phyloP scores from a whole-genome alignment of 805 yeast genomes.

The Ogataea minuta region DNA sequence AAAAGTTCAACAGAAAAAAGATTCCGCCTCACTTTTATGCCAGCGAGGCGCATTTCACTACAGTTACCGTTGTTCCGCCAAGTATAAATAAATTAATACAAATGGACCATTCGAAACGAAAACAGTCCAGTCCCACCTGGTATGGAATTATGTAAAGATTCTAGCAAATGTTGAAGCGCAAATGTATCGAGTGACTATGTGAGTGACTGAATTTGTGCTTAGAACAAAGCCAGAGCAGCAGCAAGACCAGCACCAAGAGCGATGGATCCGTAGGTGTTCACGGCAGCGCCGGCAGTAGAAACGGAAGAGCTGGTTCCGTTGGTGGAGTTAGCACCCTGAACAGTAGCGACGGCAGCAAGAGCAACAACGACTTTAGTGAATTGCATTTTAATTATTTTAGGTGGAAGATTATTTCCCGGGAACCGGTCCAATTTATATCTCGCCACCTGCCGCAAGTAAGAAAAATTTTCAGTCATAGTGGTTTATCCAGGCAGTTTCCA shows the following conservation, averaged over 20 bases:
- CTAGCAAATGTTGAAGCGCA: slow-evolving; percentile 12
- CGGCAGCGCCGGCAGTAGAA: slow-evolving; percentile 42
- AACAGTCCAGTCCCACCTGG: slow-evolving; percentile 12
- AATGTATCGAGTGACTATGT: slow-evolving; percentile 2
- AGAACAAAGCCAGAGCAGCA: slow-evolving; percentile 61
- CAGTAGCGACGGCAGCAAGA: slow-evolving; percentile 69
- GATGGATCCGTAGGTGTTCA: slow-evolving; percentile 59
- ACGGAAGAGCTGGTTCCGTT: slow-evolving; percentile 36
- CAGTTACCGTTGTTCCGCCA: slow-evolving; percentile 5
- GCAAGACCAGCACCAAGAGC: slow-evolving; percentile 82
- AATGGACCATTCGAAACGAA: slow-evolving; percentile 7
- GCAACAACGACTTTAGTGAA: slow-evolving; percentile 66
- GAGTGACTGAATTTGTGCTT: slow-evolving; percentile 19
- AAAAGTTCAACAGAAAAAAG: not conserved
- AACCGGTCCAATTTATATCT: slow-evolving; percentile 12
- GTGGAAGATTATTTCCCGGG: slow-evolving; percentile 4
- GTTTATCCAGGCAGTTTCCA: slow-evolving; percentile 3
- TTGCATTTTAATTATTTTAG: slow-evolving; percentile 50
- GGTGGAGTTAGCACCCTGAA: slow-evolving; percentile 56
- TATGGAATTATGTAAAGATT: slow-evolving; percentile 4
- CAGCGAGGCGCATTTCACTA: not conserved
- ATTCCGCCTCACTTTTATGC: not conserved
- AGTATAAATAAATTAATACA: slow-evolving; percentile 22
- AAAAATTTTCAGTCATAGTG: slow-evolving; percentile 10
- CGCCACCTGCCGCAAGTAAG: slow-evolving; percentile 6